Evolutionary conservation across 768 basidiomycete species (phyloP).

Genomic region (Clathrus columnatus): DNA sequence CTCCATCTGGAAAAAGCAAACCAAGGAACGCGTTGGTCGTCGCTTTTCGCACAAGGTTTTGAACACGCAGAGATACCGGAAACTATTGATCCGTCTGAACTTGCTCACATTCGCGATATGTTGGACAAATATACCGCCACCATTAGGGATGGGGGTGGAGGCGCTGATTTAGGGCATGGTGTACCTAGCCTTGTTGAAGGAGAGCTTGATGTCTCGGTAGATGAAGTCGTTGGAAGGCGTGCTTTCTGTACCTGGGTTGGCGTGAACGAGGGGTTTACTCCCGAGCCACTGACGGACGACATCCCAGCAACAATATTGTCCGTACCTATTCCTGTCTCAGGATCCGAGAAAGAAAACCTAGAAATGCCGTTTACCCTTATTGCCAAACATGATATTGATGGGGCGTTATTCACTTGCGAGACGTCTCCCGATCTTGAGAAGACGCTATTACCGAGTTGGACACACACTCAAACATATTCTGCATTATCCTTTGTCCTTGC

Average conservation of each 20-base stretch:
- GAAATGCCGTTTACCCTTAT: conserved; percentile 37
- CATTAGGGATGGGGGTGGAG: conserved; percentile 44
- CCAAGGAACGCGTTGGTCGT: conserved; percentile 77
- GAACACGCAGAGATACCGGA: conserved; percentile 61
- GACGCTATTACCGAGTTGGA: conserved; percentile 43
- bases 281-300: conserved; percentile 8
- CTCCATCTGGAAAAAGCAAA: conserved; percentile 83
- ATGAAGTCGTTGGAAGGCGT: conserved; percentile 58
- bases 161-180: conserved; percentile 54
- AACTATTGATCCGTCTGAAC: conserved; percentile 78
- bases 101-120: conserved; percentile 68
- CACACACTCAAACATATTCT: conserved; percentile 73
- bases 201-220: conserved; percentile 88
- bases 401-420: conserved; percentile 48
- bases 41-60: conserved; percentile 60
- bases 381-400: conserved; percentile 67
- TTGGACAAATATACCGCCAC: conserved; percentile 80
- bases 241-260: conserved; percentile 62
- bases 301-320: conserved; percentile 52
- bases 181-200: conserved; percentile 78
- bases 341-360: conserved; percentile 23
- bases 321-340: conserved; percentile 48
- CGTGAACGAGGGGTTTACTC: conserved; percentile 37
- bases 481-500: conserved; percentile 92
- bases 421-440: conserved; percentile 19